Percentiles rank a stretch among this genome's conserved stretches.
phyloP scores from a whole-genome alignment of 345 rosid genomes.

The Eucalyptus tenuipes region DNA sequence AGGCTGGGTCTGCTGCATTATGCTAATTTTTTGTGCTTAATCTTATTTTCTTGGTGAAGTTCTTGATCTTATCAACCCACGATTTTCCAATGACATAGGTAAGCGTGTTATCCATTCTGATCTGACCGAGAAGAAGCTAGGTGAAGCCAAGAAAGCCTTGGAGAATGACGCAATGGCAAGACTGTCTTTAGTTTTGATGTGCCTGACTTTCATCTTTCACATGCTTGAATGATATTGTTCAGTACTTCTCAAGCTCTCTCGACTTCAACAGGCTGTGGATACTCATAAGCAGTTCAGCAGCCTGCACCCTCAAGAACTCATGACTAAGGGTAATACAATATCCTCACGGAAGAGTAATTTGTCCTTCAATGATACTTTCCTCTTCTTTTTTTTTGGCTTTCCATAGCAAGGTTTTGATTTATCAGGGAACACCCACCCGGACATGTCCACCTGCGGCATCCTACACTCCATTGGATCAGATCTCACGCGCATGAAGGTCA shows the following conservation, averaged over 20 bases:
- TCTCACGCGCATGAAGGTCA: constrained; percentile 69
- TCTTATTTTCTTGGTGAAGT: background rate
- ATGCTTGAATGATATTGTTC: background rate
- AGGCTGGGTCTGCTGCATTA: constrained; percentile 50
- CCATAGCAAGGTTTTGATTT: constrained; percentile 1
- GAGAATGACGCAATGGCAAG: constrained; percentile 45
- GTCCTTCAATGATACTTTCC: background rate
- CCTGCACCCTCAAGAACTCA: background rate
- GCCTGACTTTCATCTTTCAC: background rate
- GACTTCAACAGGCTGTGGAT: constrained; percentile 45
- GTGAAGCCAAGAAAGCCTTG: constrained; percentile 63
- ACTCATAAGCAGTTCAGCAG: background rate
- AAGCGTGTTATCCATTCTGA: constrained; percentile 74
- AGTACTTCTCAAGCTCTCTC: background rate
- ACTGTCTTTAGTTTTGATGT: background rate
- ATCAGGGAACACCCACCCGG: constrained; percentile 25
- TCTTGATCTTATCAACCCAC: background rate
- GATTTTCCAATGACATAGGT: constrained; percentile 25
- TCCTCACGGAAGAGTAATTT: background rate
- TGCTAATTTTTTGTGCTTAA: background rate
- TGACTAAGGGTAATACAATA: background rate
- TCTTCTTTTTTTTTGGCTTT: background rate
- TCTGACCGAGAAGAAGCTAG: constrained; percentile 54
- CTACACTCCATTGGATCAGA: constrained; percentile 94
- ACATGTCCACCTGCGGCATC: constrained; percentile 74